Base-by-base conservation (phyloP, 257 asterid genomes). In the Nicotiana knightiana region DNA sequence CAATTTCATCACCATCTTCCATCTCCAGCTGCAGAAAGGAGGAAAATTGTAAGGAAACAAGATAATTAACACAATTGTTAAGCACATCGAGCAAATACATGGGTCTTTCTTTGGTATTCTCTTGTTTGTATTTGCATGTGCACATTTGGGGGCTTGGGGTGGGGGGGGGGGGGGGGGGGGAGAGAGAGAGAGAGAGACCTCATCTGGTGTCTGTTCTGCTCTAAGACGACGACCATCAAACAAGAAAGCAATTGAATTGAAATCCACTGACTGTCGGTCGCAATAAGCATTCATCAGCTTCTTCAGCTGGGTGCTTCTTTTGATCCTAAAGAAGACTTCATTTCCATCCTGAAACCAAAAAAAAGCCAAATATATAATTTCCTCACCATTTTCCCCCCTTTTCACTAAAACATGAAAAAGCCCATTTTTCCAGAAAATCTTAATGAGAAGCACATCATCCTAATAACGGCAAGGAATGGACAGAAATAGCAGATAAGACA, bases 241-340 rank as follows among this genome's bases (percentile, higher is more conserved):
- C 43, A 91, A 81, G 86, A 93, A 93, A 0, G 91, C 93, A 55
- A 90, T 87, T 3, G 93, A 88, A n/a, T 57, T 89, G 80, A 89
- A 18, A 55, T 91, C 95, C 66, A 90, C 89, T 0, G 94, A 90
- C 43, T 86, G 94, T 2, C 93, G 86, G 54, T 93, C 93, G 35
- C 96, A 93, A 32, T 93, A 92, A 30, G 97, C 93, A 76, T 83
- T 89, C 98, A 93, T 93, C 43, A 93, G 93, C 77, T 90, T 93
- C 89, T 89, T 88, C 78, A 93, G 87, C 33, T 89, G 96, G 0
- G 94, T 92, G 90, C 90, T 89, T 68, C 97, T 87, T 89, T 92
- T 93, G 28, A 91, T 92, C 90, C 95, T 88, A 79, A 91, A 93
- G 84, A 85, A 82, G 0, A 89, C 87, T 59, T 86, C 89, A 53